Evolutionary conservation across 2,329 filamentous ascomycete genomes (phyloP), one percentile per base, ranked within the genome.

Genomic region (Talaromyces islandicus): DNA sequence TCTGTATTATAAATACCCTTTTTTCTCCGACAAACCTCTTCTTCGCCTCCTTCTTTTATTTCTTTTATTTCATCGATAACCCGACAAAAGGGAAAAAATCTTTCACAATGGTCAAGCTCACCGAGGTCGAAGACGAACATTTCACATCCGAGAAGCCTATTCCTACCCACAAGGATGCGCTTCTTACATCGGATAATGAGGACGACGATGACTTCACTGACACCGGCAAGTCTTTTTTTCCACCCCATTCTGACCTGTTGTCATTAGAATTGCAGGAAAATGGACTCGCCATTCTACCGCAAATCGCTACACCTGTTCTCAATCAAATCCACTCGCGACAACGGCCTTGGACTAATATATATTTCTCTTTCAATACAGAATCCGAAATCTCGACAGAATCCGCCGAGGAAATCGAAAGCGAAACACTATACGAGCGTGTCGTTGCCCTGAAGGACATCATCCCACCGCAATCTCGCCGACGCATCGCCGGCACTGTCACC

Each of bases 101-200:
- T 65, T 64, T 63, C 70, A 75, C 77, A 70, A 97, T 97, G 93
- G 93, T 97, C 77, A 91, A 93, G 79, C 90, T 97, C 74, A 90
- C 91, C 74, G 93, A 97, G 83, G 93, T 97, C 73, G 88, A 95
- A 75, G 93, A 97, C 75, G 92, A 97, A 84, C 90, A 95, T 79
- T 96, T 97, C 82, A 83, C 88, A 79, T 81, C 85, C 75, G 80
- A 83, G 68, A 87, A 89, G 77, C 79, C 83, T 67, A 87, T 89
- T 71, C 79, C 86, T 64, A 73, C 76, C 65, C 81, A 82, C 66
- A 81, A 85, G 60, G 85, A 87, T 62, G 88, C 71, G 54, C 71
- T 79, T 59, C 67, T 80, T 52, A 69, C 70, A 43, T 76, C 75
- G 55, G 77, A 80, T 61, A 61, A 61, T 12, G 75, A 92, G 67